Percentiles rank a stretch among this genome's conserved stretches.
phyloP scores from a whole-genome alignment of 192 early-diverging fungal genomes.

The Coemansia sp. region DNA sequence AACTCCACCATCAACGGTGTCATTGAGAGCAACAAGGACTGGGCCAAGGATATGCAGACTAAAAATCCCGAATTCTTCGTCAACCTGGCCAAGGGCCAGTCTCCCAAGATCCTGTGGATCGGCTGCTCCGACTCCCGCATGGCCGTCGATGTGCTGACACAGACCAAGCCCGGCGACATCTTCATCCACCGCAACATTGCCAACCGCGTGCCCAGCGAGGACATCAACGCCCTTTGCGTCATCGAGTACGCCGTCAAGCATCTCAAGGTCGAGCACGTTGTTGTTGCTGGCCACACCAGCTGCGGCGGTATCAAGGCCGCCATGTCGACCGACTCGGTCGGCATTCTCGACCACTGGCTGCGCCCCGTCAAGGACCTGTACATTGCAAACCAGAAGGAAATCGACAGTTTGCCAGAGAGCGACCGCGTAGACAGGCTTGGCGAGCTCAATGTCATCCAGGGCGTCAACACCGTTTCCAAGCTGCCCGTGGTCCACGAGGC shows the following conservation, averaged over 20 bases:
- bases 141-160: slow-evolving; percentile 75
- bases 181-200: slow-evolving; percentile 99
- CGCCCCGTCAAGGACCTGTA: slow-evolving; percentile 84
- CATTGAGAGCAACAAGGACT: slow-evolving; percentile 59
- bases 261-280: slow-evolving; percentile 89
- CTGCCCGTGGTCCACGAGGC: slow-evolving; percentile 83
- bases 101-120: slow-evolving; percentile 88
- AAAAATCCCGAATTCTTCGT: slow-evolving; percentile 74
- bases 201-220: slow-evolving; percentile 82
- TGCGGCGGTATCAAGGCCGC: slow-evolving; percentile 75
- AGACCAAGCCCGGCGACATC: slow-evolving; percentile 70
- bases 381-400: slow-evolving; percentile 57
- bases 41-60: slow-evolving; percentile 60
- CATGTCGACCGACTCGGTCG: slow-evolving; percentile 62
- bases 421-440: slow-evolving; percentile 60
- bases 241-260: slow-evolving; percentile 92
- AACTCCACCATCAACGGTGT: slow-evolving; percentile 23
- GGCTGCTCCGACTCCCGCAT: slow-evolving; percentile 93
- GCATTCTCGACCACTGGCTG: slow-evolving; percentile 91
- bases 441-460: slow-evolving; percentile 77
- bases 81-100: slow-evolving; percentile 71
- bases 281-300: slow-evolving; percentile 86
- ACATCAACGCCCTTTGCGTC: slow-evolving; percentile 81
- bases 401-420: slow-evolving; percentile 57
- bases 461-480: slow-evolving; percentile 69